A percentile compares a stretch with the other conserved stretches of the same genome.
Evolutionary conservation across 1,139 yeast genomes (phyloP).

Genomic region (Magnusiomyces paraingens): DNA sequence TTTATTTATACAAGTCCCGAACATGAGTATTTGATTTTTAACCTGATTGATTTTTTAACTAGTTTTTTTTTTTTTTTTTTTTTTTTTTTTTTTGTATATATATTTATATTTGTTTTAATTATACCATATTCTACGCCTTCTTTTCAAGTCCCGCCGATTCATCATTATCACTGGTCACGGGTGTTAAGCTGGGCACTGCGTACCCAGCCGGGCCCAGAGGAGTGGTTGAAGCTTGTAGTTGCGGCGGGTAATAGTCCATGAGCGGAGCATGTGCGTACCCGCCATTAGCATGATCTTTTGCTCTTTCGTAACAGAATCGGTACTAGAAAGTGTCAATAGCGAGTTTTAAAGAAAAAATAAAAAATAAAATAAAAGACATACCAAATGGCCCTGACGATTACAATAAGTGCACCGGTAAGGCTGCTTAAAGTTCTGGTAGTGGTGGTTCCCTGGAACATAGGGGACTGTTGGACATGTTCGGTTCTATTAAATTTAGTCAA

Average conservation of each 20-base stretch:
- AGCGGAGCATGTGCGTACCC: too few species aligned
- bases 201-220: too few species aligned
- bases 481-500: too few species aligned
- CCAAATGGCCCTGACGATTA: neutral
- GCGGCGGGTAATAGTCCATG: too few species aligned
- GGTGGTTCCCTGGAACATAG: neutral
- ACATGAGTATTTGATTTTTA: neutral
- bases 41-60: neutral
- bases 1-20: neutral
- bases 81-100: too few species aligned
- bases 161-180: too few species aligned
- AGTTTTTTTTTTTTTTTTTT: too few species aligned
- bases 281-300: conserved; percentile 2
- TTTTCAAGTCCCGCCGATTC: too few species aligned
- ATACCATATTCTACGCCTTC: too few species aligned
- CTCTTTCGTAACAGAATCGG: neutral
- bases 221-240: too few species aligned
- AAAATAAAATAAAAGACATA: neutral
- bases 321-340: neutral
- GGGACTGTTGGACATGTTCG: neutral
- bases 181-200: too few species aligned
- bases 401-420: neutral
- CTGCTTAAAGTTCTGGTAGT: neutral
- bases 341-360: neutral
- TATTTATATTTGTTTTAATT: neutral